Evolutionary conservation across 2,329 filamentous ascomycete genomes (phyloP).

Genomic region (Bipolaris bicolor): DNA sequence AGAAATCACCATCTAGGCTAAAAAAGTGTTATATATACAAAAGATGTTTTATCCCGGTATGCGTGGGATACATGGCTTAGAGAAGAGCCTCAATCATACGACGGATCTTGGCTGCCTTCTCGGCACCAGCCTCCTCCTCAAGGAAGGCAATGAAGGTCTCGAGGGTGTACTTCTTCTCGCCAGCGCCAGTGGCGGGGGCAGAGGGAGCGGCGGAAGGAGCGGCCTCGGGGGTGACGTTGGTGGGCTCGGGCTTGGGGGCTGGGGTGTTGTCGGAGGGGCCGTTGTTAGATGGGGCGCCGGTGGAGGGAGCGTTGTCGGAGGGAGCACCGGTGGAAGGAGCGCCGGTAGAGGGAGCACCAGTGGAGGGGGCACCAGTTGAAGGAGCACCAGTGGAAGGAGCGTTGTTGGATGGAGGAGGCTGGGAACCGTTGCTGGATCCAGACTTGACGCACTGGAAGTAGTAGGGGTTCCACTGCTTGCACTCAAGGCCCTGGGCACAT

Average conservation of each 20-base stretch:
- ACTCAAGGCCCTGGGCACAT: slow-evolving; percentile 50
- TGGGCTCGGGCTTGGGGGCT: slow-evolving; percentile 8
- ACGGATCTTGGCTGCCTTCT: slow-evolving; percentile 21
- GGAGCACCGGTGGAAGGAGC: not conserved
- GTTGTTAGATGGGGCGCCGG: not conserved
- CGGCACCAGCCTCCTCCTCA: slow-evolving; percentile 18
- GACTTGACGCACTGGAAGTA: slow-evolving; percentile 54
- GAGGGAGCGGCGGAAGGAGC: slow-evolving; percentile 5
- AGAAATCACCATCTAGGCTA: slow-evolving; percentile 12
- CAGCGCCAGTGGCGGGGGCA: slow-evolving; percentile 7
- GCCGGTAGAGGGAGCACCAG: not conserved
- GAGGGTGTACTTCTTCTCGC: slow-evolving; percentile 27
- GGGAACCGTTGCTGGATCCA: slow-evolving; percentile 17
- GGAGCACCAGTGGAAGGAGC: not conserved
- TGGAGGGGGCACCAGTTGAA: not conserved
- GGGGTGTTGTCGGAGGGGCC: not conserved
- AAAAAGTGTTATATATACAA: slow-evolving; percentile 7
- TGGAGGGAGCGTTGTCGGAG: not conserved
- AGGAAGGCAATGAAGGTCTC: slow-evolving; percentile 26
- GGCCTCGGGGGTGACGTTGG: slow-evolving; percentile 9
- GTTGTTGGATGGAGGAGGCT: slow-evolving; percentile 6
- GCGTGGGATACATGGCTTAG: not conserved
- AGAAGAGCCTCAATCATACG: slow-evolving; percentile 25
- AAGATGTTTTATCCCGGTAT: not conserved
- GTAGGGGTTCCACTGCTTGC: slow-evolving; percentile 52